phyloP scores from a whole-genome alignment of 2,329 filamentous ascomycete species.

The Piedraia hortae region DNA sequence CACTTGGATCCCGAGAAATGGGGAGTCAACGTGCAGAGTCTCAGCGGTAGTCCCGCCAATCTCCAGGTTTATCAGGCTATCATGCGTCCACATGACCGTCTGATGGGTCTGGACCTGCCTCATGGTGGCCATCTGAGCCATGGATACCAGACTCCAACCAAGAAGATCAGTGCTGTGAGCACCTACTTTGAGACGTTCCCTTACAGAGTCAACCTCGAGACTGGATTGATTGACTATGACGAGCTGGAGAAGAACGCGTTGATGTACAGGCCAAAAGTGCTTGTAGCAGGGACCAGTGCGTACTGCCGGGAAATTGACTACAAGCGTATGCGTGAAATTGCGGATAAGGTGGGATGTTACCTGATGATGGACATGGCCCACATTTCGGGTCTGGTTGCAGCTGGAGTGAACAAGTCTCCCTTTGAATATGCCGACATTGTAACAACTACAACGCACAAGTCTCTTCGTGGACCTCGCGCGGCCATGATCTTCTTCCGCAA shows the following conservation, averaged over 20 bases:
- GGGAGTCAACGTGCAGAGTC: conserved; percentile 95
- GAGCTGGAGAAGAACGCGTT: conserved; percentile 65
- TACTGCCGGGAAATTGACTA: conserved; percentile 96
- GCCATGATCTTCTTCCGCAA: conserved; percentile 98
- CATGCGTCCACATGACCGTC: conserved; percentile 70
- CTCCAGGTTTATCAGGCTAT: conserved; percentile 76
- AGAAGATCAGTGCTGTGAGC: conserved; percentile 96
- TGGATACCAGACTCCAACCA: conserved; percentile 85
- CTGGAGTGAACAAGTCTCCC: conserved; percentile 69
- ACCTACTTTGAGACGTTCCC: conserved; percentile 98
- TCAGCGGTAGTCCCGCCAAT: conserved; percentile 54
- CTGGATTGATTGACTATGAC: conserved; percentile 85
- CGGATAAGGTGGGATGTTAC: conserved; percentile 69
- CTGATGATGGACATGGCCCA: conserved; percentile 91
- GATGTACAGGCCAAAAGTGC: conserved; percentile 81
- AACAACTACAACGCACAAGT: conserved; percentile 96
- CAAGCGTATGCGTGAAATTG: conserved; percentile 66
- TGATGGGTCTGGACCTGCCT: conserved; percentile 90
- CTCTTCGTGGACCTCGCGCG: conserved; percentile 73
- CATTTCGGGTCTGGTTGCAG: conserved; percentile 80
- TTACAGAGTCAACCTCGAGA: conserved; percentile 71
- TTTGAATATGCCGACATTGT: conserved; percentile 82
- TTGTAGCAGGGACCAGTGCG: conserved; percentile 80
- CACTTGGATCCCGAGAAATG: conserved; percentile 64
- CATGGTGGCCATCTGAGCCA: conserved; percentile 88